These are phyloP conservation scores for Piromyces sp. DNA, from an alignment of 192 early-diverging fungal species.

Conservation along the genomic window DNA sequence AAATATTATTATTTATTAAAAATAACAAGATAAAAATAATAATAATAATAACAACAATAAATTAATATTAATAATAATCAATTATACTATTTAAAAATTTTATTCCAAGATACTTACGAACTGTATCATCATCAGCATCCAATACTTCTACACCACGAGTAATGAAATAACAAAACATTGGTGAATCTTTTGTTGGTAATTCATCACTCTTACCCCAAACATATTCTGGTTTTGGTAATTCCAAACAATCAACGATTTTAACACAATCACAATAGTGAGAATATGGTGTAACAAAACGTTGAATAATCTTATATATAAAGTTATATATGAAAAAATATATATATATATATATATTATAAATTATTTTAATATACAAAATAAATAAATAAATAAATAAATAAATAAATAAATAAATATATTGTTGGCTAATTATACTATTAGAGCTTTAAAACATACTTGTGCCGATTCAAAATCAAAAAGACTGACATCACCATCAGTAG, in stretches of 20 bases:
- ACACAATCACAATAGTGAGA: conserved; percentile 91
- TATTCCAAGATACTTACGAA: conserved; percentile 25
- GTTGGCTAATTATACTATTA: too few relatives aligned
- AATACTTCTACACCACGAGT: conserved; percentile 78
- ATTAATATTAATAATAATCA: too few relatives aligned
- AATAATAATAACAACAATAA: too few relatives aligned
- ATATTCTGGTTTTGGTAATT: conserved; percentile 21
- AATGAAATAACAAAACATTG: conserved; percentile 57
- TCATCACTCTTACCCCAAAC: conserved; percentile 13
- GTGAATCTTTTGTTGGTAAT: background rate
- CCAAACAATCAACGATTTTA: conserved; percentile 64
- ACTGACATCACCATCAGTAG: conserved; percentile 70
- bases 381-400: too few relatives aligned
- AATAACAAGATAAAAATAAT: too few relatives aligned
- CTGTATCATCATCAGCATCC: conserved; percentile 57
- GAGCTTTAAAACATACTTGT: conserved; percentile 24
- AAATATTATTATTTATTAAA: too few relatives aligned
- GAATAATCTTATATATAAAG: background rate
- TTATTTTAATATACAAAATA: background rate
- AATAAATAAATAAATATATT: too few relatives aligned
- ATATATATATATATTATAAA: background rate
- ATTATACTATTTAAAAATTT: too few relatives aligned
- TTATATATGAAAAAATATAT: background rate
- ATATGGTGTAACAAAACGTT: conserved; percentile 18
- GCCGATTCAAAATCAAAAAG: conserved; percentile 79